phyloP scores from a whole-genome alignment of 176 grass and related monocot species.

The Saccharum spontaneum region DNA sequence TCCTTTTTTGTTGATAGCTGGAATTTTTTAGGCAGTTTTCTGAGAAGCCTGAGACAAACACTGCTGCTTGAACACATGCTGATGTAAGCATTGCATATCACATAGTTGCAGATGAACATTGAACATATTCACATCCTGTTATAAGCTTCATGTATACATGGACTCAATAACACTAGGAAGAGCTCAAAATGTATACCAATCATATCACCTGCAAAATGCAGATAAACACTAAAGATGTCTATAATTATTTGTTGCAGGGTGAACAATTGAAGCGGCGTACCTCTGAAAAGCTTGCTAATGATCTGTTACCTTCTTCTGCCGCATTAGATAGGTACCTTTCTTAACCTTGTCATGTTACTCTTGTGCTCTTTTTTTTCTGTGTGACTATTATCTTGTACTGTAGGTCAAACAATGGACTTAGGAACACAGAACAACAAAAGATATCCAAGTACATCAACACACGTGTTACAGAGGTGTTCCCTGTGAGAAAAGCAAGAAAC shows the following conservation, averaged over 20 bases:
- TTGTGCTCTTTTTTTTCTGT: neutral
- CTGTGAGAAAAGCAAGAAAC: slow-evolving; percentile 66
- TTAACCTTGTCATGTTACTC: neutral
- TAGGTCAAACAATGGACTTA: slow-evolving; percentile 34
- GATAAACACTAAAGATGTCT: neutral
- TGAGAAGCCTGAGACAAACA: neutral
- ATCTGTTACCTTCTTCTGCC: slow-evolving; percentile 29
- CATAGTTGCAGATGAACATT: neutral
- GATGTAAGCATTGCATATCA: neutral
- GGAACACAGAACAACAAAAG: slow-evolving; percentile 50
- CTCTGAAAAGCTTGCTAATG: slow-evolving; percentile 41
- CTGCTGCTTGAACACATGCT: neutral
- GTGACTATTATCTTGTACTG: neutral
- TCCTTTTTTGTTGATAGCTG: neutral
- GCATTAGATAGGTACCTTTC: slow-evolving; percentile 48
- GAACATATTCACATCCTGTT: neutral
- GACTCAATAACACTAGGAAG: neutral
- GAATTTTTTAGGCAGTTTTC: neutral
- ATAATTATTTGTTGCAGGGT: slow-evolving; percentile 48
- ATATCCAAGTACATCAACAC: slow-evolving; percentile 71
- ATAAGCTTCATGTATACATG: neutral
- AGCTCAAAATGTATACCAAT: neutral
- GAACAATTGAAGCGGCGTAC: slow-evolving; percentile 73
- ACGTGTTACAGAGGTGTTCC: slow-evolving; percentile 79
- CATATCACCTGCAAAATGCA: neutral